Base-by-base conservation (phyloP, 768 basidiomycete genomes). In the Chalciporus piperatus region DNA sequence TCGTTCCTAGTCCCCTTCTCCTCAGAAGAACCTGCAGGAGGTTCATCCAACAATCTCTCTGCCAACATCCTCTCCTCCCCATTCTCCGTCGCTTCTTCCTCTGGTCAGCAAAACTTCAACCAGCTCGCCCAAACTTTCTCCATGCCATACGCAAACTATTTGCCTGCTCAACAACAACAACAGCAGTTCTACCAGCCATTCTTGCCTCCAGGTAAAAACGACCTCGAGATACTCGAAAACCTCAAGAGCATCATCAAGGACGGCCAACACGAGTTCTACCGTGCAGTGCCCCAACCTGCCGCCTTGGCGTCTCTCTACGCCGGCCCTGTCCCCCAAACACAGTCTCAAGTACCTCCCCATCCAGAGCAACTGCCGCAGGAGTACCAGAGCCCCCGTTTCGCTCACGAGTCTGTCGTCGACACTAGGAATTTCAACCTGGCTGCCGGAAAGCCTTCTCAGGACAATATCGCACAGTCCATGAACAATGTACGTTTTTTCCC, bases 191-290 rank as follows among this genome's bases (percentile, higher is more conserved):
- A 51, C 57, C 60, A 54, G 49, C 60, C 56, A 54, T 59, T 60
- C n/a, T 61, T 77, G 0, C 77, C 80, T 3, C 75, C 79, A 19
- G 85, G 83, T 8, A 75, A 80, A 59, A 77, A 74, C 62, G 89
- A 89, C 70, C 77, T 90, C 55, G 85, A 89, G 64, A 76, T 84
- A 28, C 77, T 91, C 52, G 82, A 89, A 69, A 82, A 82, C 50
- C 81, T 91, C 66, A 90, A 91, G 67, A 72, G 80, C 20, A 72
- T 79, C 49, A 90, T 91, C 68, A 85, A 83, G 62, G 76, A 74
- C 28, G 81, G 80, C 45, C 87, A 91, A 62, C 88, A 91, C 67
- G 81, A 86, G 49, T 74, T 82, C 58, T 91, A 81, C 65, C 78
- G 80, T 20, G 79, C 87, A 25, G 63, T 79, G 41, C 86, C 89